Evolutionary conservation across 805 yeast genomes (phyloP), one percentile per base, ranked within the genome.

Genomic region (Yamadazyma phyllophila): DNA sequence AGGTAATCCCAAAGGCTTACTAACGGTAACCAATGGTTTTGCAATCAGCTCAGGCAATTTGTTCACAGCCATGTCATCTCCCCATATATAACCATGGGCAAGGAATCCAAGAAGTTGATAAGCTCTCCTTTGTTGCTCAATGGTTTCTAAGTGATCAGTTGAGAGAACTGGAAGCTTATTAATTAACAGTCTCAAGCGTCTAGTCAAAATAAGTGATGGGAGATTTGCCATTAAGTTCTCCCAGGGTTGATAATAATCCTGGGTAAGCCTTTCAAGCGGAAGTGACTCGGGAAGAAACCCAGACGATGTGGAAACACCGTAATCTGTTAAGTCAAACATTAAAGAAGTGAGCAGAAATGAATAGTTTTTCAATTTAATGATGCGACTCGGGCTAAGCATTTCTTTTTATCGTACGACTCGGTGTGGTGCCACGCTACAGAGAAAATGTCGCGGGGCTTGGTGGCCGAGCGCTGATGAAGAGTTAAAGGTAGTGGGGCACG

Each of bases 11-110:
- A 92, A 72, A 26, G 69, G 56, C 2, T 80, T 78, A 7, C 86
- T 67, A 0, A 81, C 78, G 38, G 65, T 66, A 2, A 86, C 52
- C 67, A 88, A 76, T 0, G 98, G 97, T 41, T 70, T 65, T 1
- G 96, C 84, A 16, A 91, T 57, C 49, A 78, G 80, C 39, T 60
- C 66, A 0, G 97, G 97, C 12, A 92, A 63, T 35, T 64, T 69
- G 49, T 85, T 83, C 10, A 67, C 63, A 13, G 95, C 85, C 39
- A 63, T 61, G 45, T 80, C 81, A 15, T 79, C 80, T 1, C 88
- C 85, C 98, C 98, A 91, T 17, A 91, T 82, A 60, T 91, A 91
- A 1, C 94, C 96, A 63, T 91, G 96, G 2, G 89, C 77, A 37
- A 92, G 63, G 57, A 90, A 91, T 10, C 92, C 83, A 26, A 91